Evolutionary conservation across 345 rosid genomes (phyloP), one percentile per base, ranked within the genome.

Genomic region (Salix udensis): DNA sequence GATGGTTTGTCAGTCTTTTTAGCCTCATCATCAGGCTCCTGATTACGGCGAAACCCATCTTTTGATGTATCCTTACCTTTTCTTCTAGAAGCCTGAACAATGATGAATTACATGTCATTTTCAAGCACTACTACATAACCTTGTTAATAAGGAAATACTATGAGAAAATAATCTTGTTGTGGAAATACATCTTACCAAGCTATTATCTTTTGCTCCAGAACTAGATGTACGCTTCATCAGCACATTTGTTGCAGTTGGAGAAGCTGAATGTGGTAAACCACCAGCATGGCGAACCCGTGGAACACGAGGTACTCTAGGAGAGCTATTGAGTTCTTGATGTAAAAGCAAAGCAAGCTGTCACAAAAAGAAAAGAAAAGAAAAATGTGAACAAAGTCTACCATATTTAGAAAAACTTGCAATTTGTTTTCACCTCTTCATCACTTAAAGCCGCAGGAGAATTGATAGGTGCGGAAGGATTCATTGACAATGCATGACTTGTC

Each of bases 321-420:
- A 94, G 81, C 99, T 94, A 72, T 96, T 94, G 83, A 96, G 98
- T 79, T 96, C 96, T 86, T 96, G 97, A 86, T 96, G 99, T 85
- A 96, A 78, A 88, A 93, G 94, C 79, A 96, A 84, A 31, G 99
- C 99, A 73, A 96, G 97, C 99, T 96, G 88, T 39, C 69, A 77
- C 26, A 28, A 40, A 62, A 37, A 53, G 16, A 52, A 23, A 64
- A 19, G 76, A 18, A 55, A 34, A 7, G 72, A 7, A 50, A 77
- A 65, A 60, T 10, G 15, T 65, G 65, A 65, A 16, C 50, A 62
- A 23, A 67, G 36, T 46, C 13, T 62, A 52, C 18, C 71, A 21
- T 34, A 74, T n/a, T 37, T 31, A 61, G 64, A 75, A 31, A 19
- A 72, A 69, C 79, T 21, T 24, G 52, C 4, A 71, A 60, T 71